Conservation (phyloP, 768 basidiomycete species). For the Nidularia sp. region DNA sequence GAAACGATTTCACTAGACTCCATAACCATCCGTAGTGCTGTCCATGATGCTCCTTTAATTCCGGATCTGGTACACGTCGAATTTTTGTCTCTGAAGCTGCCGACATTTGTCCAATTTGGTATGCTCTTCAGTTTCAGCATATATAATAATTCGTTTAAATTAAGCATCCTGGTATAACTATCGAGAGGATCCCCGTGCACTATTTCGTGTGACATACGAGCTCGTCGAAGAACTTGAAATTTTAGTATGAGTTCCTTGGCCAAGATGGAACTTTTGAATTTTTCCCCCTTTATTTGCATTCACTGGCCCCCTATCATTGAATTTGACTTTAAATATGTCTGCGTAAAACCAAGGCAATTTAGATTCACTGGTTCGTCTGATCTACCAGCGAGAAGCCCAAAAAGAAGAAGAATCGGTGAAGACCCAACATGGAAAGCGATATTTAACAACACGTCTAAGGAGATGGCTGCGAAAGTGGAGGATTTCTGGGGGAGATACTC, state of each 20-base stretch:
- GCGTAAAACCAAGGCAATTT: slow-evolving; percentile 54
- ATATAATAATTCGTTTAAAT: no score
- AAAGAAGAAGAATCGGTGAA: slow-evolving; percentile 20
- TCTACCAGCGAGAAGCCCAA: slow-evolving; percentile 42
- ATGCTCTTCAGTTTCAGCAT: no score
- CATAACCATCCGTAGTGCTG: slow-evolving; percentile 54
- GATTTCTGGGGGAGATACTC: slow-evolving; percentile 27
- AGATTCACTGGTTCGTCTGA: slow-evolving; percentile 31
- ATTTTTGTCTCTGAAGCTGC: no score
- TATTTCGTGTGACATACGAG: slow-evolving; percentile 17
- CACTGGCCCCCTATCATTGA: slow-evolving; percentile 31
- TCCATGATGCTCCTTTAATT: slow-evolving; percentile 48
- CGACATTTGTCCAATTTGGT: no score
- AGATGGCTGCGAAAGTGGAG: slow-evolving; percentile 43
- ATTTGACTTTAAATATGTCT: slow-evolving; percentile 44
- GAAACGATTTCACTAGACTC: no score
- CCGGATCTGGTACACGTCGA: slow-evolving; percentile 21
- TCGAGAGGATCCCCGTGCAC: no score
- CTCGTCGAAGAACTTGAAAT: slow-evolving; percentile 43
- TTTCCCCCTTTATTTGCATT: no score
- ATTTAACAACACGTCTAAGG: slow-evolving; percentile 53
- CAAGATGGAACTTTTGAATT: slow-evolving; percentile 31
- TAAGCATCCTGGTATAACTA: no score
- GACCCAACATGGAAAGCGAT: slow-evolving; percentile 36
- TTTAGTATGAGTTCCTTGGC: slow-evolving; percentile 47